Evolutionary conservation across 192 early-diverging fungal species (phyloP), one percentile per base, ranked within the genome.

Genomic region (Oehlia diaphana): DNA sequence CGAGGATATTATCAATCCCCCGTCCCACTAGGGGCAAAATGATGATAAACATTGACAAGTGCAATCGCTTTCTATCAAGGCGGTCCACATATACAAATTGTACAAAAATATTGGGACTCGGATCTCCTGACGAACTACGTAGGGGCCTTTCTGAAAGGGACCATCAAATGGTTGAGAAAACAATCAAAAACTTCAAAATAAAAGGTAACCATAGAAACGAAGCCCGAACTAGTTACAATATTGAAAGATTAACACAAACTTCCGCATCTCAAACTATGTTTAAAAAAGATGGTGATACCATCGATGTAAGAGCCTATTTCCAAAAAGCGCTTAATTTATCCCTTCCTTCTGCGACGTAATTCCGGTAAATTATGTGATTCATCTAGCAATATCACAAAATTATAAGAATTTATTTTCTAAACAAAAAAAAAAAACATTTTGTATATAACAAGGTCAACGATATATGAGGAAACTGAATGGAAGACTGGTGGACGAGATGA

Each of bases 1-100:
- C 91, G 92, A 79, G 97, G 97, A 21, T 95, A 93, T 82, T 96
- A 95, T 76, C 95, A 96, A 70, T 94, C 92, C 37, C 96, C 53
- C 88, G 93, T 9, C 95, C 26, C 1, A 58, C 62, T 21, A 13
- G 61, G 86, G 88, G 82, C 1, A 80, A 78, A 14, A 89, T 94
- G 81, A 87, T 90, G 82, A 88, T 94, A n/a, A 94, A 94, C 70
- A 78, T 92, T 50, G 93, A 95, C 82, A 0, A 87, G 87, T 8
- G 88, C 93, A 2, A 93, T 90, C 13, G 90, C 88, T 44, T 92
- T 92, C 80, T 92, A 89, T 66, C 81, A 87, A 64, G 80, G 87
- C 3, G 90, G 94, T 3, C 87, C 91, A 23, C 84, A 97, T 21
- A 73, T 94, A 1, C 89, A 94, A 4, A 84, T 94, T 28, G 87